Evolutionary conservation across 352 stramenopile genomes (phyloP).

Genomic region (Phytophthora brassicae): DNA sequence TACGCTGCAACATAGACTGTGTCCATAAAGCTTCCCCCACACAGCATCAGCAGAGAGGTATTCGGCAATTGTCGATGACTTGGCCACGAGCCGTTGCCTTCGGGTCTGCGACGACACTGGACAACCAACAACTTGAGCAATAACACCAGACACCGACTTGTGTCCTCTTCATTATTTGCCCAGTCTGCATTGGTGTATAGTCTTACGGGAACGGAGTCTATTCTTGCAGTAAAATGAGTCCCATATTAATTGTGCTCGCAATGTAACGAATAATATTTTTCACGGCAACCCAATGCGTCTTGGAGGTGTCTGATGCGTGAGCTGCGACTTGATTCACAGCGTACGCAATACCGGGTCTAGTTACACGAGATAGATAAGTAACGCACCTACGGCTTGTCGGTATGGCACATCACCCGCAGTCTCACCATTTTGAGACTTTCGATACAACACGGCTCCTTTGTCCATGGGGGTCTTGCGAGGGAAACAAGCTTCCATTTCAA

Average conservation of each 20-base stretch:
- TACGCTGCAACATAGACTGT: not conserved
- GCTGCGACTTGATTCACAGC: slow-evolving; percentile 16
- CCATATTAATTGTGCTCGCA: not conserved
- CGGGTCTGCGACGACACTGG: not conserved
- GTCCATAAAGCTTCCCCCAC: slow-evolving; percentile 1
- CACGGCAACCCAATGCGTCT: not conserved
- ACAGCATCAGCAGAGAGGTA: slow-evolving; percentile 8
- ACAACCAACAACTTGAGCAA: not conserved
- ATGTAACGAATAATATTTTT: slow-evolving; percentile 11
- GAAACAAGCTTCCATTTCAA: not conserved
- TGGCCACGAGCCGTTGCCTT: slow-evolving; percentile 5
- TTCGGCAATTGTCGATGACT: slow-evolving; percentile 14
- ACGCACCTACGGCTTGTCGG: slow-evolving; percentile 7
- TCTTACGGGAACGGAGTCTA: not conserved
- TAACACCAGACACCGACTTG: not conserved
- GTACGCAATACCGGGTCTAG: slow-evolving; percentile 3
- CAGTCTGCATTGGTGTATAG: slow-evolving; percentile 8
- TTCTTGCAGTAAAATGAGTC: not conserved
- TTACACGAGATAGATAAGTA: slow-evolving; percentile 9
- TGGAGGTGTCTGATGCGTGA: not conserved
- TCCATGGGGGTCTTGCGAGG: not conserved
- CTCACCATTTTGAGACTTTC: not conserved
- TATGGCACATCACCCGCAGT: slow-evolving; percentile 1
- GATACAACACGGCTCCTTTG: not conserved
- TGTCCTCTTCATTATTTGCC: slow-evolving; percentile 10